A percentile compares a stretch with the other conserved stretches of the same genome.
Conservation (phyloP, 305 asterid genomes). For the Fraxinus paxiana region DNA sequence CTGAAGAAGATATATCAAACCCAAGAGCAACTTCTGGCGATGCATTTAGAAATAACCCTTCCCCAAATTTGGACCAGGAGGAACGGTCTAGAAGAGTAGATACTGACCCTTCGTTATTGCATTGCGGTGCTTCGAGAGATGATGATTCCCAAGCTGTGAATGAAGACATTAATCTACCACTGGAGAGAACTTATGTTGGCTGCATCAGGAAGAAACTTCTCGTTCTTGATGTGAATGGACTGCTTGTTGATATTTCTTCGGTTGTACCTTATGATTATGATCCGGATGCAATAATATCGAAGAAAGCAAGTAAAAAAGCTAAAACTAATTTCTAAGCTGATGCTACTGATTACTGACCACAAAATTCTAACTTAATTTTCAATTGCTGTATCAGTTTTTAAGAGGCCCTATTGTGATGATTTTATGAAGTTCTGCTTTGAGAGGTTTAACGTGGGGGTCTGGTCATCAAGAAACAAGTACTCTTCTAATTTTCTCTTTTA, state of each 20-base stretch:
- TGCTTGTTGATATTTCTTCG: conserved; percentile 60
- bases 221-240: conserved; percentile 86
- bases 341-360: conserved; percentile 15
- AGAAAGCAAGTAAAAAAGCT: conserved; percentile 59
- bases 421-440: conserved; percentile 79
- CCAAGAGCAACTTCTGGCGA: conserved; percentile 14
- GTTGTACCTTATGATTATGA: conserved; percentile 44
- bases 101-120: conserved; percentile 22
- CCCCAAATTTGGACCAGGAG: conserved; percentile 17
- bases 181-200: conserved; percentile 19
- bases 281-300: conserved; percentile 47
- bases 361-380: conserved; percentile 27
- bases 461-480: conserved; percentile 86
- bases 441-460: conserved; percentile 70
- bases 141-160: conserved; percentile 23
- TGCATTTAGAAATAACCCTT: conserved; percentile 13
- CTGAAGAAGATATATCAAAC: conserved; percentile 4
- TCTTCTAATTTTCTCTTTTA: conserved; percentile 24
- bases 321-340: conserved; percentile 5
- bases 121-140: conserved; percentile 20
- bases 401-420: conserved; percentile 77
- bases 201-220: conserved; percentile 62
- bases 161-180: conserved; percentile 19
- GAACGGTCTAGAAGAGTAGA: conserved; percentile 21
- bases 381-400: conserved; percentile 55